Base-by-base conservation (phyloP, 1,139 yeast genomes). In the Blastobotrys elegans region DNA sequence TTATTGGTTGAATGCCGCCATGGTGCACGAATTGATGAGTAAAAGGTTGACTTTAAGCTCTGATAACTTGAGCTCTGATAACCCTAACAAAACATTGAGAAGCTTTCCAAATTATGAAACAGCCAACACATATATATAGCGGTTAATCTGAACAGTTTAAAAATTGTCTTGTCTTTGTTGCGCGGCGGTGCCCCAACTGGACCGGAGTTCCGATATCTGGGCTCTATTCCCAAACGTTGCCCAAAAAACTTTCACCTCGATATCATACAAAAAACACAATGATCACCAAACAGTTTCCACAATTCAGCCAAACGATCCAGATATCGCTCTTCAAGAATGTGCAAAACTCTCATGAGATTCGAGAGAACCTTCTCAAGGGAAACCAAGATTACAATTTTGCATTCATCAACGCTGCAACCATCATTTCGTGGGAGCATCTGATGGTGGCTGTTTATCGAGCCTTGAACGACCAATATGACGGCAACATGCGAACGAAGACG, bases 401-500 rank as follows among this genome's bases (percentile, higher is more conserved):
- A 2, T 72, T 79, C 54, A 67, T 79, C 43, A 73, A 75, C 50
- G 74, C 80, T 0, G 59, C 59, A 5, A 65, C 72, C 2, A 54
- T 67, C n/a, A 55, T 71, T 6, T 72, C 78, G 0, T 42, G 65
- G 3, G 81, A 77, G 49, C 84, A 79, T 50, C 46, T 79, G 6
- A 60, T 68, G 38, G 67, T 77, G 24, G 78, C 82, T 1, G 56
- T 74, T 1, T 76, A 76, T 55, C 68, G 79, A 49, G 74, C 79
- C 3, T 56, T 79, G 6, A 56, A 71, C 20, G 83, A 78, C 53
- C 51, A 59, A 7, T 59, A 62, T 0, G 66, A 67, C 31, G 73
- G 70, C 22, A 45, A 66, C 59, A 61, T 72, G 59, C 67, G 79
- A 50, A 74, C 84, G 1, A 73, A 68, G 55, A 69, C 72, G 2